A percentile compares a stretch with the other conserved stretches of the same genome.
phyloP scores from a whole-genome alignment of 2,329 filamentous ascomycete genomes.

The Rugonectria rugulosa region DNA sequence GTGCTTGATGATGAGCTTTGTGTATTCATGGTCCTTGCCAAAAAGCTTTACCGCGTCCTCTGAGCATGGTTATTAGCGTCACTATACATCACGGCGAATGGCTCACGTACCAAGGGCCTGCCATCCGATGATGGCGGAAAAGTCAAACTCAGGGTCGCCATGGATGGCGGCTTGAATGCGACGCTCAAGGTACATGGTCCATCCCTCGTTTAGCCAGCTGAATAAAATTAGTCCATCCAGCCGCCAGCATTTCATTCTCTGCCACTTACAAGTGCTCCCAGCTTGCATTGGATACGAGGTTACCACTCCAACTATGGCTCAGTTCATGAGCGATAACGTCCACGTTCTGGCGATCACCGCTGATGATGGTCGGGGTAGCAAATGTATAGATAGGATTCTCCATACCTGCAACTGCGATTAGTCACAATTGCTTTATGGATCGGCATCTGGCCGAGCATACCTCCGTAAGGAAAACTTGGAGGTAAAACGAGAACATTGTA shows the following conservation, averaged over 20 bases:
- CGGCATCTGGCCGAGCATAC: constrained; percentile 49
- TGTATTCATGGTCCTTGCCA: constrained; percentile 88
- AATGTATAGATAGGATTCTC: constrained; percentile 96
- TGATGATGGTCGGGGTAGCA: constrained; percentile 93
- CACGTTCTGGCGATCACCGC: constrained; percentile 87
- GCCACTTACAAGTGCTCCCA: constrained; percentile 78
- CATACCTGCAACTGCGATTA: constrained; percentile 63
- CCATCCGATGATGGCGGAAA: constrained; percentile 96
- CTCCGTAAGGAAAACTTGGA: constrained; percentile 88
- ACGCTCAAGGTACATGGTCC: constrained; percentile 95
- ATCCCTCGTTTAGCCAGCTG: constrained; percentile 78
- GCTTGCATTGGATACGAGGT: constrained; percentile 78
- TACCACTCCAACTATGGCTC: constrained; percentile 85
- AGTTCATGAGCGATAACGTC: constrained; percentile 94
- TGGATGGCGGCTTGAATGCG: constrained; percentile 80
- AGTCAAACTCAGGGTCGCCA: constrained; percentile 86
- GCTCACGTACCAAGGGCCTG: constrained; percentile 70
- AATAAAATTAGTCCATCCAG: constrained; percentile 10
- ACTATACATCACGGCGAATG: not conserved
- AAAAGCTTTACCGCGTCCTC: constrained; percentile 81
- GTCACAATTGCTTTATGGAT: not conserved
- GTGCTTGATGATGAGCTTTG: constrained; percentile 86
- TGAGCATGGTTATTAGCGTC: constrained; percentile 38
- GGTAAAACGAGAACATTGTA: constrained; percentile 95
- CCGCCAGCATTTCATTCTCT: not conserved